These are phyloP conservation scores for Psidium guajava DNA, from an alignment of 345 rosid species.

Conservation along the genomic window DNA sequence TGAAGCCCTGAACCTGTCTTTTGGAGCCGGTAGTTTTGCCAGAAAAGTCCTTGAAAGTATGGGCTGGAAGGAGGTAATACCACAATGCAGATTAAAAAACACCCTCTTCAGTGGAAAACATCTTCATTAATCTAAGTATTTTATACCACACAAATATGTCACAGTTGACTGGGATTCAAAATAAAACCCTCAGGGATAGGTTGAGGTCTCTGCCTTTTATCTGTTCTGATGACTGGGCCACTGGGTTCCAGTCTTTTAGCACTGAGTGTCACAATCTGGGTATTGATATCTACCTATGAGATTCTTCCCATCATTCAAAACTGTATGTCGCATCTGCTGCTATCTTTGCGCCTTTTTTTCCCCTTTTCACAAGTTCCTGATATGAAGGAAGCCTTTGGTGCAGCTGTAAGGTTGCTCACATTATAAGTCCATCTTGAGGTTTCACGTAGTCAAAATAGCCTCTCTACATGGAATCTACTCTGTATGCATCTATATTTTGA, in stretches of 20 bases:
- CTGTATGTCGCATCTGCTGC: background rate
- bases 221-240: background rate
- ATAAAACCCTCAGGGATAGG: background rate
- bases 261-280: background rate
- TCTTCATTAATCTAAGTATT: too few relatives aligned
- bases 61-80: slow-evolving; percentile 84
- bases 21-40: slow-evolving; percentile 76
- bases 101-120: too few relatives aligned
- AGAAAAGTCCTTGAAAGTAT: slow-evolving; percentile 68
- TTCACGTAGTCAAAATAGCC: background rate
- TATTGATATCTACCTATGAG: background rate
- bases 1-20: slow-evolving; percentile 57
- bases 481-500: background rate
- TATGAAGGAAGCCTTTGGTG: background rate
- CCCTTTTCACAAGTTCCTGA: background rate
- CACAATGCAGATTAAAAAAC: background rate
- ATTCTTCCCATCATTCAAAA: background rate
- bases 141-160: background rate
- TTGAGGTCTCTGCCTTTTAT: background rate
- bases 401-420: background rate
- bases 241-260: background rate
- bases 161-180: background rate
- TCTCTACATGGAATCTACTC: background rate
- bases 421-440: background rate
- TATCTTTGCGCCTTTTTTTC: background rate